These are phyloP conservation scores for Limnanthes douglasii DNA, from an alignment of 345 rosid species.

Conservation along the genomic window DNA sequence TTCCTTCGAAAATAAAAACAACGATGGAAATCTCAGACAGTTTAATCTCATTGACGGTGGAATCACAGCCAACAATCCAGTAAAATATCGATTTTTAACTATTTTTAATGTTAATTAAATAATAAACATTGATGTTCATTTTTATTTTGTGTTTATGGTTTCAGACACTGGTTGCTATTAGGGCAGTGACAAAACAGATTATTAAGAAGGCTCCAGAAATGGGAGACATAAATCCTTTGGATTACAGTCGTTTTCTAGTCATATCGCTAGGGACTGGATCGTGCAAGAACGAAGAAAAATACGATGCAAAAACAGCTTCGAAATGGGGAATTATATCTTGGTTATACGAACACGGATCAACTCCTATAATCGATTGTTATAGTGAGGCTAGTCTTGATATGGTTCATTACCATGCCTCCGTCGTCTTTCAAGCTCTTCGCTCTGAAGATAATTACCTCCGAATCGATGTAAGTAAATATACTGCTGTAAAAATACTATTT, in stretches of 20 bases:
- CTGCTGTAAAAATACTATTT: not conserved
- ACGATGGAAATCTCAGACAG: slow-evolving; percentile 20
- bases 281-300: slow-evolving; percentile 15
- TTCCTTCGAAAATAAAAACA: slow-evolving; percentile 32
- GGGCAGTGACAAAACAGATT: slow-evolving; percentile 43
- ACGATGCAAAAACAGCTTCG: slow-evolving; percentile 24
- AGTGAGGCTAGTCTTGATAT: slow-evolving; percentile 31
- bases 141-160: not conserved
- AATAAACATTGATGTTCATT: not conserved
- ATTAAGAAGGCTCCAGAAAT: slow-evolving; percentile 31
- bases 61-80: slow-evolving; percentile 60
- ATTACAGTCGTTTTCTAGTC: slow-evolving; percentile 34
- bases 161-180: slow-evolving; percentile 55
- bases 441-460: slow-evolving; percentile 49
- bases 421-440: slow-evolving; percentile 35
- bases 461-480: slow-evolving; percentile 30
- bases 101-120: not conserved
- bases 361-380: slow-evolving; percentile 39
- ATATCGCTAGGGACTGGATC: slow-evolving; percentile 63
- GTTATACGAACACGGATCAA: slow-evolving; percentile 28
- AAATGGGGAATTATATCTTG: slow-evolving; percentile 59
- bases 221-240: slow-evolving; percentile 19
- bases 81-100: slow-evolving; percentile 2
- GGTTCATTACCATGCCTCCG: slow-evolving; percentile 42
- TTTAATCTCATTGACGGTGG: slow-evolving; percentile 69